Conservation (phyloP, 495 filamentous ascomycete genomes). For the Talaromyces nanjingensis region DNA sequence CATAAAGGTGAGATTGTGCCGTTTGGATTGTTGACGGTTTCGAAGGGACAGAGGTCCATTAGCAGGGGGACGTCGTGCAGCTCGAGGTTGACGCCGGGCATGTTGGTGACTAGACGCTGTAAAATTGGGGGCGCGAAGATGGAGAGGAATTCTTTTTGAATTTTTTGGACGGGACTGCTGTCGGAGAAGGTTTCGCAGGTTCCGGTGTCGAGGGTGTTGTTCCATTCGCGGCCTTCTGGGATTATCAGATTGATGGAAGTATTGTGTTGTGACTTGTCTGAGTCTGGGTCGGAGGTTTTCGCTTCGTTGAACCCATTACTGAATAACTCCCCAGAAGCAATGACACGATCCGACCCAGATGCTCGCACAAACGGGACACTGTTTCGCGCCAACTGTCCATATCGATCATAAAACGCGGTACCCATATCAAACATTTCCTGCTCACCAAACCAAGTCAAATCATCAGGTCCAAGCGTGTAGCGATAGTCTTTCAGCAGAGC, state of each 20-base stretch:
- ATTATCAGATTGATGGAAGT: constrained; percentile 58
- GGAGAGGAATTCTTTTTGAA: constrained; percentile 45
- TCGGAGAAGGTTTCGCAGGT: constrained; percentile 57
- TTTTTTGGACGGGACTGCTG: constrained; percentile 35
- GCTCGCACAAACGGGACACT: constrained; percentile 64
- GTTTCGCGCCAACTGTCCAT: constrained; percentile 46
- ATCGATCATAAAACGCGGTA: constrained; percentile 63
- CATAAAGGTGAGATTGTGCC: constrained; percentile 57
- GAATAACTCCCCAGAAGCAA: constrained; percentile 67
- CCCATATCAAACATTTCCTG: constrained; percentile 71
- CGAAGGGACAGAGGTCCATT: constrained; percentile 84
- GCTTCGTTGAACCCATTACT: constrained; percentile 61
- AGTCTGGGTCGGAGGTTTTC: constrained; percentile 34
- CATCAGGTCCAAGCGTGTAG: constrained; percentile 67
- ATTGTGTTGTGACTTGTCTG: constrained; percentile 26
- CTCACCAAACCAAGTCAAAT: constrained; percentile 66
- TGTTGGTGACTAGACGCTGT: constrained; percentile 50
- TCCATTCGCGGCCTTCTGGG: constrained; percentile 51
- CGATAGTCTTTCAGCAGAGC: constrained; percentile 61
- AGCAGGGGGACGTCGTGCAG: constrained; percentile 53
- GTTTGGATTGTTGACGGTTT: constrained; percentile 50
- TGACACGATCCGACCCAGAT: constrained; percentile 62
- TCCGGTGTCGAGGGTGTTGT: constrained; percentile 72
- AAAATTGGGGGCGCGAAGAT: constrained; percentile 57
- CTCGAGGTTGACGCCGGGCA: constrained; percentile 55